Evolutionary conservation across 2,329 filamentous ascomycete species (phyloP), one percentile per base, ranked within the genome.

Genomic region (Pseudogymnoascus sp.): DNA sequence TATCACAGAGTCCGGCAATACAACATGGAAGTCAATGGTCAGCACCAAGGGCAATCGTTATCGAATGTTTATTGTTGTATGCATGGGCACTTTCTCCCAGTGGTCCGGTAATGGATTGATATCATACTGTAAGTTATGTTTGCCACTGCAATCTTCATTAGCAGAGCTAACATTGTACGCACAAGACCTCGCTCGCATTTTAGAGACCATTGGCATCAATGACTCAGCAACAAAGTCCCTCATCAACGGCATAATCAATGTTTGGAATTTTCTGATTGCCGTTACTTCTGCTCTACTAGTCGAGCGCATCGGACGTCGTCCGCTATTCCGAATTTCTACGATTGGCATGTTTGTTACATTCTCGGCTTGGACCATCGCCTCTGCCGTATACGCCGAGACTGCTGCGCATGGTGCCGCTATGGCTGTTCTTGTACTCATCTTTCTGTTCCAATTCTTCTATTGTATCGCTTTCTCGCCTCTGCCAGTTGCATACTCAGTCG

Each of bases 391-490:
- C 63, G 69, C 69, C 8, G 65, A 72, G 23, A 74, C 39, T 43
- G 39, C 39, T 43, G 39, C 39, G 4, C 39, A 39, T 19, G 38
- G 38, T 70, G 69, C 72, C 0, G 74, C 74, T 0, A 67, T 76
- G 60, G 72, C 71, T 1, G 68, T 75, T 31, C 75, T 80, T 1
- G 77, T 76, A 0, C 70, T 77, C 16, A 78, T 81, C 68, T 81
- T 81, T 67, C 68, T 81, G 81, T 80, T 39, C 67, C 77, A 79
- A 62, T 78, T 77, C 0, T 77, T 77, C 65, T 82, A 81, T 66
- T 76, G 74, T 0, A 70, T 82, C 7, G 77, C 74, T 1, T 81
- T 75, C 72, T 78, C 78, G 3, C 77, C 78, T 62, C 71, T 81
- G 3, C 72, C 80, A 11, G 72, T 78, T 60, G 74, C 75, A 3